Conservation (phyloP, 441 rosid genomes). For the Erodium texanum region DNA sequence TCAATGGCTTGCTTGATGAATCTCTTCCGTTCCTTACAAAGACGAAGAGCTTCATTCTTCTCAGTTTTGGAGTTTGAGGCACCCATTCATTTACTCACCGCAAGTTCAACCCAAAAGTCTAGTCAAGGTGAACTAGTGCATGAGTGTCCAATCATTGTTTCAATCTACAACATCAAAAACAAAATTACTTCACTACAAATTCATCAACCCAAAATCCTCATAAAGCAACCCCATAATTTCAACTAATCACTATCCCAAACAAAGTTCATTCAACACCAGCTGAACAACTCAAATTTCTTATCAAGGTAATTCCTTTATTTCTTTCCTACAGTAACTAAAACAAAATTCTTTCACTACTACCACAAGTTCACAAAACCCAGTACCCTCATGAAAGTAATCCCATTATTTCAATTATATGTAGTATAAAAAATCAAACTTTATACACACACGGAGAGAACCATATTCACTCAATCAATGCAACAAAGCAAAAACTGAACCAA, state of each 20-base stretch:
- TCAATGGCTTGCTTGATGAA: slow-evolving; percentile 69
- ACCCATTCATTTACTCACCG: slow-evolving; percentile 44
- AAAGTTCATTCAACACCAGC: neutral
- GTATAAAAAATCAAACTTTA: neutral
- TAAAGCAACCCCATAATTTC: too few relatives aligned
- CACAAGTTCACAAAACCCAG: neutral
- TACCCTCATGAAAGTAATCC: neutral
- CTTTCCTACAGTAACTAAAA: neutral
- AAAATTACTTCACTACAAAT: neutral
- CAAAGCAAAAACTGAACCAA: neutral
- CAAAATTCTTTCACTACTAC: neutral
- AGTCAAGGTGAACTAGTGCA: neutral
- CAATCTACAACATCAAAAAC: too few relatives aligned
- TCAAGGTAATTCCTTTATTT: neutral
- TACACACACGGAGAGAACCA: neutral
- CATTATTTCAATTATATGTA: neutral
- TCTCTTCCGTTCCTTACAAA: slow-evolving; percentile 70
- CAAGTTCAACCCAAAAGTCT: slow-evolving; percentile 6
- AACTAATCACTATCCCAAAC: too few relatives aligned
- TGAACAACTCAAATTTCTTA: slow-evolving; percentile 14
- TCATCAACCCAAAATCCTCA: neutral
- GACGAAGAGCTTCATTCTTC: slow-evolving; percentile 47
- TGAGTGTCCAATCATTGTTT: neutral
- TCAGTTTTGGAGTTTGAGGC: slow-evolving; percentile 55
- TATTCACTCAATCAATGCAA: neutral